A percentile compares a stretch with the other conserved stretches of the same genome.
Evolutionary conservation across 2,329 filamentous ascomycete species (phyloP).

Genomic region (Penicillium sp.): DNA sequence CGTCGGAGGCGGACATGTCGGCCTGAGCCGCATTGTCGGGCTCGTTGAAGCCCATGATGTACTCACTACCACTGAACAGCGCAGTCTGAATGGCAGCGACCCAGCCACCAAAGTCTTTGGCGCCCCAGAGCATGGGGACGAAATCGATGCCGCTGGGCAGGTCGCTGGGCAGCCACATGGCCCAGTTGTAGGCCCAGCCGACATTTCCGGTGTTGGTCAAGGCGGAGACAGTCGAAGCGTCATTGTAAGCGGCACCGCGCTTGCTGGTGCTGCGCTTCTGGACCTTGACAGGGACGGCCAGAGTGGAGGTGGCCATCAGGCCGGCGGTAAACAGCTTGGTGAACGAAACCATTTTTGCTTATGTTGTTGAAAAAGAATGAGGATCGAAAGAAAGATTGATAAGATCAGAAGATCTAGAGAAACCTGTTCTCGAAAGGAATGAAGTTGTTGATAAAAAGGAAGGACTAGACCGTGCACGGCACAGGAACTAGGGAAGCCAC

Average conservation of each 20-base stretch:
- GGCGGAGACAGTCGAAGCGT: slow-evolving; percentile 36
- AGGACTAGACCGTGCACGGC: slow-evolving; percentile 37
- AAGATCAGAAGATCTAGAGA: slow-evolving; percentile 19
- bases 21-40: slow-evolving; percentile 46
- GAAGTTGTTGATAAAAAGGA: slow-evolving; percentile 25
- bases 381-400: slow-evolving; percentile 14
- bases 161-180: slow-evolving; percentile 30
- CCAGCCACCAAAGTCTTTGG: slow-evolving; percentile 44
- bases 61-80: slow-evolving; percentile 38
- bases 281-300: slow-evolving; percentile 36
- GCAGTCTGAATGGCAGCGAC: slow-evolving; percentile 35
- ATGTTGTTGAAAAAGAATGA: slow-evolving; percentile 16
- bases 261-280: slow-evolving; percentile 30
- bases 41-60: slow-evolving; percentile 52
- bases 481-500: slow-evolving; percentile 27
- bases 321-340: slow-evolving; percentile 37
- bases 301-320: slow-evolving; percentile 38
- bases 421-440: slow-evolving; percentile 31
- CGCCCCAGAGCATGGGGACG: slow-evolving; percentile 53
- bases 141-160: slow-evolving; percentile 44
- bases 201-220: slow-evolving; percentile 36
- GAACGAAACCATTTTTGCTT: slow-evolving; percentile 44
- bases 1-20: slow-evolving; percentile 40
- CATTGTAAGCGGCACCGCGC: slow-evolving; percentile 48
- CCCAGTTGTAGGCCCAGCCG: slow-evolving; percentile 55